These are phyloP conservation scores for Aspergillus biplanus DNA, from an alignment of 495 filamentous ascomycete species.

Conservation along the genomic window DNA sequence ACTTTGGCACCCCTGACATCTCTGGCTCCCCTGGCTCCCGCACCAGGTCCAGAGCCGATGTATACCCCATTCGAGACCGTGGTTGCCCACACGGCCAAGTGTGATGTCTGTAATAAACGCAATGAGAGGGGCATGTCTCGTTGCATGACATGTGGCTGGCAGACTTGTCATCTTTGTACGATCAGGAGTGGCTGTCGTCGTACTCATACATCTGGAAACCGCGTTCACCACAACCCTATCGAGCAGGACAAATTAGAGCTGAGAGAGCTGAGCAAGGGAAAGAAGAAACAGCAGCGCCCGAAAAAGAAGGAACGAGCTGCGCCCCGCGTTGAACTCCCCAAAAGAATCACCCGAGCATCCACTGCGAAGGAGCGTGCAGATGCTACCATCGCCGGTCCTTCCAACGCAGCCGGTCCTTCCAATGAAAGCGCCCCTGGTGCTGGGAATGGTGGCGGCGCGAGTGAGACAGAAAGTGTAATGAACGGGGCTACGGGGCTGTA, in stretches of 20 bases:
- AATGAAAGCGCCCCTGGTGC: too few relatives aligned
- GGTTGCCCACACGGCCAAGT: conserved; percentile 53
- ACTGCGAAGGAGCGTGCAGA: neutral
- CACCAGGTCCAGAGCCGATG: neutral
- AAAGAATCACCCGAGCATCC: neutral
- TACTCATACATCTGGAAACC: conserved; percentile 24
- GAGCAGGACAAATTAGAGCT: neutral
- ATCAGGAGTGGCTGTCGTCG: conserved; percentile 25
- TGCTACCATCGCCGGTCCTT: neutral
- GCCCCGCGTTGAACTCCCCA: neutral
- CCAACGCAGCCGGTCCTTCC: too few relatives aligned
- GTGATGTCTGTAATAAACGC: conserved; percentile 50
- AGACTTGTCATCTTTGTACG: conserved; percentile 47
- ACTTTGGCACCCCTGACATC: too few relatives aligned
- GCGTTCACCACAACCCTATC: conserved; percentile 16
- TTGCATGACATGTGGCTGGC: conserved; percentile 49
- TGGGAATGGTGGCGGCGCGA: neutral
- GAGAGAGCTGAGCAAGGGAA: neutral
- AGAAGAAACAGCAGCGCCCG: neutral
- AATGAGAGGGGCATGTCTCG: conserved; percentile 49
- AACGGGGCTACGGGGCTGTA: conserved; percentile 9
- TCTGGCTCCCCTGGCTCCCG: neutral
- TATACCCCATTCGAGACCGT: conserved; percentile 35
- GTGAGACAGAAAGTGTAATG: conserved; percentile 8
- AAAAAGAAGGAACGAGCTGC: neutral